These are phyloP conservation scores for Lablab purpureus DNA, from an alignment of 306 rosid genomes.

Conservation along the genomic window DNA sequence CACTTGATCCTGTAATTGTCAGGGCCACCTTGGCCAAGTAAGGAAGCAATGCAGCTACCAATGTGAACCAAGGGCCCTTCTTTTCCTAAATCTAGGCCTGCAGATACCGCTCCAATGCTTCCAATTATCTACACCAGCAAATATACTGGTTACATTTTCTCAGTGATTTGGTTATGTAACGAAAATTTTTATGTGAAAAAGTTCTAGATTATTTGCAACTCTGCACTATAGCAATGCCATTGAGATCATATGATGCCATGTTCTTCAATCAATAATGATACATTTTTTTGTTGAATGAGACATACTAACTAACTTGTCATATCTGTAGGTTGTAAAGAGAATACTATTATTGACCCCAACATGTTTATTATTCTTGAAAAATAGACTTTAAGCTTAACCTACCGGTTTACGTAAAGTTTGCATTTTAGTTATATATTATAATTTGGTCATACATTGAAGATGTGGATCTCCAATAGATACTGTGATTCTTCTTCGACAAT, in stretches of 20 bases:
- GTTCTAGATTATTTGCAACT: not conserved
- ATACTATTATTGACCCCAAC: not conserved
- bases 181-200: not conserved
- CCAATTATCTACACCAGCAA: slow-evolving; percentile 71
- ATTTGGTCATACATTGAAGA: too few relatives aligned
- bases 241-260: not conserved
- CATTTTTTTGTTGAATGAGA: not conserved
- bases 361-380: too few relatives aligned
- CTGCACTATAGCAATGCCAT: not conserved
- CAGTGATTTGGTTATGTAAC: not conserved
- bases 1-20: slow-evolving; percentile 73
- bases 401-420: too few relatives aligned
- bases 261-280: not conserved
- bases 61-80: slow-evolving; percentile 95
- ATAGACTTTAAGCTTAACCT: too few relatives aligned
- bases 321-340: not conserved
- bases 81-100: slow-evolving; percentile 93
- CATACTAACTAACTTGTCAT: not conserved
- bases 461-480: too few relatives aligned
- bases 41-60: slow-evolving; percentile 88
- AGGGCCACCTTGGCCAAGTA: slow-evolving; percentile 90
- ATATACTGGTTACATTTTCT: not conserved
- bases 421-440: too few relatives aligned
- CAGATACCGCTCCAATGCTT: slow-evolving; percentile 92
- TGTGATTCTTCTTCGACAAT: not conserved